Percentiles rank a stretch among this genome's conserved stretches.
These are phyloP conservation scores for Lentinula lateritia DNA, from an alignment of 768 basidiomycete species.

Conservation along the genomic window DNA sequence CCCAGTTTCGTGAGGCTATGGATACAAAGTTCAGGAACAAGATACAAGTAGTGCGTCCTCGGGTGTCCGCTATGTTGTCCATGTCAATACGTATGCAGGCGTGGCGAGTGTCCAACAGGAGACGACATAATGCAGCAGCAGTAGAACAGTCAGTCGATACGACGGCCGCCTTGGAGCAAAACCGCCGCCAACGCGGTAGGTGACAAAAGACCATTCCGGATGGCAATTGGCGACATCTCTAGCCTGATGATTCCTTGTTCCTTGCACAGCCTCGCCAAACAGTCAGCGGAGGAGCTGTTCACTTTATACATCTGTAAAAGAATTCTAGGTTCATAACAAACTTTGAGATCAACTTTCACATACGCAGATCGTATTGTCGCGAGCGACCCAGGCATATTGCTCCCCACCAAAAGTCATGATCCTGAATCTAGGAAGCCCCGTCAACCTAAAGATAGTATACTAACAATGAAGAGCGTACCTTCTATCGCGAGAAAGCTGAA, in stretches of 20 bases:
- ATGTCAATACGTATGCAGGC: too few species aligned
- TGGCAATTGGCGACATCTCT: slow-evolving; percentile 50
- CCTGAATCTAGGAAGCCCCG: slow-evolving; percentile 29
- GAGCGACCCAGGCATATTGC: slow-evolving; percentile 52
- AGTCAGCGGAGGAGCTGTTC: slow-evolving; percentile 23
- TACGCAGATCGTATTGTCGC: slow-evolving; percentile 49
- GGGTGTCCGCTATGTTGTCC: too few species aligned
- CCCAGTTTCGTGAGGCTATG: neutral
- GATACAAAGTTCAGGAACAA: neutral
- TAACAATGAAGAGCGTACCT: slow-evolving; percentile 20
- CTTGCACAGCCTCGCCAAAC: slow-evolving; percentile 48
- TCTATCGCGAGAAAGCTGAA: slow-evolving; percentile 42
- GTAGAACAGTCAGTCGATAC: slow-evolving; percentile 34
- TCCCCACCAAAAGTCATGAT: slow-evolving; percentile 46
- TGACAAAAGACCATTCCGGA: slow-evolving; percentile 51
- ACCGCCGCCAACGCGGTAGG: slow-evolving; percentile 43
- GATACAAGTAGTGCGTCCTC: neutral
- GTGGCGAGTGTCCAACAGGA: neutral
- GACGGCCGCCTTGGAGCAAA: slow-evolving; percentile 56
- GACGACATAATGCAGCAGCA: neutral
- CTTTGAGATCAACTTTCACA: slow-evolving; percentile 12
- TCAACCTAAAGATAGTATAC: neutral
- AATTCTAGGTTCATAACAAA: neutral
- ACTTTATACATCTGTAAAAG: slow-evolving; percentile 41
- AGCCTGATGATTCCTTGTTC: slow-evolving; percentile 39